Percentiles rank a stretch among this genome's conserved stretches.
phyloP scores from a whole-genome alignment of 306 rosid species.

The Cicer chorassanicum region DNA sequence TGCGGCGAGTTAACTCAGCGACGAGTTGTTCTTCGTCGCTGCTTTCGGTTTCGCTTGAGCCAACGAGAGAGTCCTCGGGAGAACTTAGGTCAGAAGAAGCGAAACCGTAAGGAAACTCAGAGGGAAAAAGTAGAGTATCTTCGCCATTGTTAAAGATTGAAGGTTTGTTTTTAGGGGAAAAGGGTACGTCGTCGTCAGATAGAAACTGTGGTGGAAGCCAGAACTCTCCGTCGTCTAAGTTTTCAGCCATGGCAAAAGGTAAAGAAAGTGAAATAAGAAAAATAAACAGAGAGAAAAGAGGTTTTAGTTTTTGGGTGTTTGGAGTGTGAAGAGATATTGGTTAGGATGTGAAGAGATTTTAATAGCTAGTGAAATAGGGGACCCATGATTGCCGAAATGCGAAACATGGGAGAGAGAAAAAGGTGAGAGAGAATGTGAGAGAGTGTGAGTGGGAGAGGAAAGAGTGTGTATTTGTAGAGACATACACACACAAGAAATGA shows the following conservation, averaged over 20 bases:
- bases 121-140: conserved; percentile 44
- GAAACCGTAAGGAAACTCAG: conserved; percentile 45
- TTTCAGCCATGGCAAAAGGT: conserved; percentile 53
- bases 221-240: conserved; percentile 68
- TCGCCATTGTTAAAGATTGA: not conserved
- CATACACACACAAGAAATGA: not conserved
- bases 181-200: conserved; percentile 52
- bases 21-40: conserved; percentile 72
- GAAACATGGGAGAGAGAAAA: conserved; percentile 21
- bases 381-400: conserved; percentile 33
- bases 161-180: not conserved
- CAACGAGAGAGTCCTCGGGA: conserved; percentile 59
- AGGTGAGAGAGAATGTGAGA: not conserved
- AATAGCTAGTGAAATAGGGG: conserved; percentile 17
- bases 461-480: conserved; percentile 46
- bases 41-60: conserved; percentile 80
- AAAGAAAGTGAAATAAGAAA: not conserved
- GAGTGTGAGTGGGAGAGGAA: conserved; percentile 35
- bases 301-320: not conserved
- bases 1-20: conserved; percentile 61
- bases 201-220: conserved; percentile 84
- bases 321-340: conserved; percentile 31
- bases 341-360: conserved; percentile 48
- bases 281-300: not conserved
- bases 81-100: conserved; percentile 54